Percentiles rank a stretch among this genome's conserved stretches.
Conservation (phyloP, 2,329 filamentous ascomycete genomes). For the Arthrobotrys iridis region DNA sequence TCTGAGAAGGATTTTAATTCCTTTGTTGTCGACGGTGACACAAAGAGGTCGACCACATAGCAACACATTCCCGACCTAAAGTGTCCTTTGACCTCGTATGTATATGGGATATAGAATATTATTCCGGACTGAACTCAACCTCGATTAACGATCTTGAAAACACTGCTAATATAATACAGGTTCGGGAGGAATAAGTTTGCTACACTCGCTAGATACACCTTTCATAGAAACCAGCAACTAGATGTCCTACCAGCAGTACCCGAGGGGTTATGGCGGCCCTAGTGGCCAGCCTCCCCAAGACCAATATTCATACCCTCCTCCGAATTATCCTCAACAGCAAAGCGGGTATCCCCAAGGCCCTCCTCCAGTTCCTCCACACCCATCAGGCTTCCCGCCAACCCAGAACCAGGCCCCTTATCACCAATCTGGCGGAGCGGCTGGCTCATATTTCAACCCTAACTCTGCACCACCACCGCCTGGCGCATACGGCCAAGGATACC, state of each 20-base stretch:
- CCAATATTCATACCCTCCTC: conserved; percentile 27
- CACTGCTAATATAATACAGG: background rate
- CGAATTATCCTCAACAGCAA: conserved; percentile 25
- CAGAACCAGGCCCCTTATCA: conserved; percentile 17
- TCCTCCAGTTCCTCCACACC: conserved; percentile 23
- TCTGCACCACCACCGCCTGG: conserved; percentile 25
- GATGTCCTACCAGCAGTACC: conserved; percentile 47
- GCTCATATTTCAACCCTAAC: conserved; percentile 15
- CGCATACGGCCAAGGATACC: conserved; percentile 17
- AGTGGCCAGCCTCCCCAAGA: conserved; percentile 26
- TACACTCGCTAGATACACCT: background rate
- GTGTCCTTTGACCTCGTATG: background rate
- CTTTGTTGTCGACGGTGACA: conserved; percentile 15
- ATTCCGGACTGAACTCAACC: background rate
- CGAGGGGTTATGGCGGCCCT: conserved; percentile 24
- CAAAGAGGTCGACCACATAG: conserved; percentile 17
- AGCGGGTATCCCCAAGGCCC: conserved; percentile 18
- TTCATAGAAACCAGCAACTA: background rate
- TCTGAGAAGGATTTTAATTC: background rate
- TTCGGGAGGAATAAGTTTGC: background rate
- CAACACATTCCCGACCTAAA: conserved; percentile 33
- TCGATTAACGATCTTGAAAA: background rate
- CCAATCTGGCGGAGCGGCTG: conserved; percentile 13
- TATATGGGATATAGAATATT: too few species aligned
- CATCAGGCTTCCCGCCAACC: conserved; percentile 14